Evolutionary conservation across 345 rosid species (phyloP), one percentile per base, ranked within the genome.

Genomic region (Murraya paniculata): DNA sequence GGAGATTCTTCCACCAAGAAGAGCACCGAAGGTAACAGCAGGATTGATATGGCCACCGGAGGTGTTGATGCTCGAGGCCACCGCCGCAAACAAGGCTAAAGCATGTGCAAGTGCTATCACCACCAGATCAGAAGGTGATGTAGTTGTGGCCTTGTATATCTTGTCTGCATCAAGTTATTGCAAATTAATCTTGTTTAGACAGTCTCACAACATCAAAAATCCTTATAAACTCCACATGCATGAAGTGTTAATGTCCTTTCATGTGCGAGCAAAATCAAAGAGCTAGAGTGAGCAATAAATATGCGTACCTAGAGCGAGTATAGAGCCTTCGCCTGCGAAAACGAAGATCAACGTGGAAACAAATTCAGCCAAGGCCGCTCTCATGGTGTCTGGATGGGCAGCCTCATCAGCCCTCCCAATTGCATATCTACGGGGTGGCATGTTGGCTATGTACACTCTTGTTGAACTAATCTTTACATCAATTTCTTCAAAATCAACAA

Each of bases 21-120:
- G 86, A 41, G 93, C 85, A 22, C 83, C 92, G 9, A 90, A 89
- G 73, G 98, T 92, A 62, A 90, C 92, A 0, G 98, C 98, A 1
- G 98, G 94, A 78, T 93, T 93, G 33, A 91, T 86, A 68, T 93
- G 96, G 41, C 94, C 98, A 14, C 93, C 93, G 0, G 95, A 93
- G 74, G 89, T 64, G 84, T 90, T 92, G 70, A 88, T 85, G 78
- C 90, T 86, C 0, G 90, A 87, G 0, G 97, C 82, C 45, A 90
- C 88, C 0, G 93, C 92, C 0, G 93, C 86, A 35, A 89, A 87
- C 1, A 92, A 75, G 3, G 88, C 90, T 57, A 93, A 84, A 13
- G 90, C 93, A 73, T 91, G 91, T 7, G 98, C 95, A 28, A 93
- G 86, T 7, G 98, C 93, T 10, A 87, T 78, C 80, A 81, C 75